Percentiles rank a stretch among this genome's conserved stretches.
phyloP scores from a whole-genome alignment of 495 filamentous ascomycete genomes.

The Geopyxis carbonaria region DNA sequence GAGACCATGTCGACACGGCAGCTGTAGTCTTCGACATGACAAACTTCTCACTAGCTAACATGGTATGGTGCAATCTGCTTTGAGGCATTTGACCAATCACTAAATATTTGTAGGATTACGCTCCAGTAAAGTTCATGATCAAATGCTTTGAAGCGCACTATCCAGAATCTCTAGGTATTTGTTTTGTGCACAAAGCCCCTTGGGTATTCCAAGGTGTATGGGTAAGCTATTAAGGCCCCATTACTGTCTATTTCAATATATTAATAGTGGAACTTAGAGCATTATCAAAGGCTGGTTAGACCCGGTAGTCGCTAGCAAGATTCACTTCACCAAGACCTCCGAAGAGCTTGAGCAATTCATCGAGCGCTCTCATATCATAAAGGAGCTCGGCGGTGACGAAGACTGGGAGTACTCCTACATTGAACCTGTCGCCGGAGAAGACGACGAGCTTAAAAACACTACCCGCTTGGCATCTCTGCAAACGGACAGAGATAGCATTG shows the following conservation, averaged over 20 bases:
- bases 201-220: slow-evolving; percentile 74
- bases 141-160: slow-evolving; percentile 99
- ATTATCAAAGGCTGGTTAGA: slow-evolving; percentile 94
- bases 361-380: slow-evolving; percentile 47
- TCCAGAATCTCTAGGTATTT: slow-evolving; percentile 74
- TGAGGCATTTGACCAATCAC: not conserved
- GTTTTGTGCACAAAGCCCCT: slow-evolving; percentile 91
- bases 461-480: slow-evolving; percentile 43
- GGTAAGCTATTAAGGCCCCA: slow-evolving; percentile 5
- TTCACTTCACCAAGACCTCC: slow-evolving; percentile 78
- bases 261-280: slow-evolving; percentile 30
- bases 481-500: slow-evolving; percentile 39
- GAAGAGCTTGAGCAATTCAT: slow-evolving; percentile 69
- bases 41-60: slow-evolving; percentile 78
- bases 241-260: not conserved
- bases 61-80: slow-evolving; percentile 39
- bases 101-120: slow-evolving; percentile 47
- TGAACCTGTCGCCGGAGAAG: slow-evolving; percentile 53
- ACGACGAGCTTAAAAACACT: slow-evolving; percentile 35
- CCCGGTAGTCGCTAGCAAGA: slow-evolving; percentile 84
- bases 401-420: slow-evolving; percentile 65
- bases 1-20: slow-evolving; percentile 71
- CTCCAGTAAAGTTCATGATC: slow-evolving; percentile 96
- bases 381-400: slow-evolving; percentile 68
- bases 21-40: slow-evolving; percentile 94